These are phyloP conservation scores for Pichia nanzhaoensis DNA, from an alignment of 805 yeast genomes.

Conservation along the genomic window DNA sequence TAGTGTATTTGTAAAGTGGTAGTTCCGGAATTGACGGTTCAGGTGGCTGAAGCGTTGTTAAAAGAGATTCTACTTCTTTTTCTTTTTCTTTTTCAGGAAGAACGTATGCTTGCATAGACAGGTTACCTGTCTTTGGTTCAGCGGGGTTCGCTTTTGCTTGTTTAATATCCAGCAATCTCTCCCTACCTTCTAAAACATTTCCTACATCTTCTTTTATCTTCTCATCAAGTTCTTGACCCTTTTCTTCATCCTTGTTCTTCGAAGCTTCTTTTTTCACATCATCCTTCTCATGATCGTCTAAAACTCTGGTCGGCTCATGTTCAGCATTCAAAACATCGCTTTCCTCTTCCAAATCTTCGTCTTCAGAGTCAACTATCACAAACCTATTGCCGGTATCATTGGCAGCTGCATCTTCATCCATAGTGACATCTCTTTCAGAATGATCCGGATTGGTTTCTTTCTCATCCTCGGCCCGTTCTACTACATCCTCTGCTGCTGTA, in stretches of 20 bases:
- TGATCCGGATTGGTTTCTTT: not conserved
- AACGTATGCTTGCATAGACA: not conserved
- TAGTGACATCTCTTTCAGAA: not conserved
- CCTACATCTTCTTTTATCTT: not conserved
- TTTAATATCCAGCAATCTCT: too few species aligned
- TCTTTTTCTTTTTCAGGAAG: not conserved
- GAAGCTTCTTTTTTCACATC: not conserved
- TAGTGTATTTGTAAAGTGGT: conserved; percentile 9
- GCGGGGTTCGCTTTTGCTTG: too few species aligned
- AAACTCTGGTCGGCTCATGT: too few species aligned
- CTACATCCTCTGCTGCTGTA: not conserved
- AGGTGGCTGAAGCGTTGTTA: not conserved
- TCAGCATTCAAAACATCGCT: too few species aligned
- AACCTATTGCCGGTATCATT: not conserved
- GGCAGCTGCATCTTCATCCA: not conserved
- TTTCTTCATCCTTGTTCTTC: not conserved
- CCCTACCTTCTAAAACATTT: not conserved
- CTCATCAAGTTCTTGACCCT: not conserved
- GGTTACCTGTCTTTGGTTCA: too few species aligned
- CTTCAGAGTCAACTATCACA: conserved; percentile 4
- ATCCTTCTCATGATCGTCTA: too few species aligned
- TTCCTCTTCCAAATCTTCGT: not conserved
- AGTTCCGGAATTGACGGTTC: not conserved
- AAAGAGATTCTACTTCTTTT: not conserved
- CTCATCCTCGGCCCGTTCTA: not conserved